These are phyloP conservation scores for Fragilaria crotonensis DNA, from an alignment of 108 stramenopile genomes.

Conservation along the genomic window DNA sequence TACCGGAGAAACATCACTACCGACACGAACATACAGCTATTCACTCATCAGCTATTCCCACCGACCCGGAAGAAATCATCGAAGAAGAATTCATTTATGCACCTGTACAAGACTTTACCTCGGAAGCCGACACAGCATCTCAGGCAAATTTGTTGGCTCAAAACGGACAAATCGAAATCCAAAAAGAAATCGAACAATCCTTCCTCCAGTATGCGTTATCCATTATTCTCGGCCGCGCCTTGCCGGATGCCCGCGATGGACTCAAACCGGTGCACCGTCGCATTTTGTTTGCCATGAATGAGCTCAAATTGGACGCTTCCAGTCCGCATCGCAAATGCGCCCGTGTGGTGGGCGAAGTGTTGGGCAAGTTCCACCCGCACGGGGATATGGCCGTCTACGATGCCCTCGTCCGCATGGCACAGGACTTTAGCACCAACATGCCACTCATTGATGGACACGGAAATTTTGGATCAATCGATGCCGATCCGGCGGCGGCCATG, in stretches of 20 bases:
- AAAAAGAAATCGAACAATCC: slow-evolving; percentile 55
- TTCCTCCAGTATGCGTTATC: slow-evolving; percentile 93
- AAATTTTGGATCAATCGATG: slow-evolving; percentile 93
- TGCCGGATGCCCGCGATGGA: slow-evolving; percentile 95
- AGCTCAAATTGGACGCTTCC: slow-evolving; percentile 62
- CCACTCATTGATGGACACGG: slow-evolving; percentile 93
- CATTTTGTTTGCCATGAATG: slow-evolving; percentile 93
- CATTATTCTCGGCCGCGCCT: slow-evolving; percentile 90
- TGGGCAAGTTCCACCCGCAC: slow-evolving; percentile 90
- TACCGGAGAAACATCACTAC: no score
- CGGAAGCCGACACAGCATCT: not conserved
- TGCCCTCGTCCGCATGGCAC: slow-evolving; percentile 93
- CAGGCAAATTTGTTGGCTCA: not conserved
- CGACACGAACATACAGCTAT: no score
- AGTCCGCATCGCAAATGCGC: slow-evolving; percentile 92
- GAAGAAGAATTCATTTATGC: slow-evolving; percentile 8
- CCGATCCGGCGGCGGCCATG: slow-evolving; percentile 97
- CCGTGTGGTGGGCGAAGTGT: slow-evolving; percentile 94
- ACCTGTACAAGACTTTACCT: not conserved
- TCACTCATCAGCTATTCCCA: no score
- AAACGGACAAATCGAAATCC: slow-evolving; percentile 44
- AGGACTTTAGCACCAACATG: slow-evolving; percentile 78
- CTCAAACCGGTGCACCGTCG: slow-evolving; percentile 95
- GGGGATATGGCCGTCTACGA: slow-evolving; percentile 94
- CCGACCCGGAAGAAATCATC: not conserved